Evolutionary conservation across 2,329 filamentous ascomycete genomes (phyloP).

Genomic region (Madurella fahalii): DNA sequence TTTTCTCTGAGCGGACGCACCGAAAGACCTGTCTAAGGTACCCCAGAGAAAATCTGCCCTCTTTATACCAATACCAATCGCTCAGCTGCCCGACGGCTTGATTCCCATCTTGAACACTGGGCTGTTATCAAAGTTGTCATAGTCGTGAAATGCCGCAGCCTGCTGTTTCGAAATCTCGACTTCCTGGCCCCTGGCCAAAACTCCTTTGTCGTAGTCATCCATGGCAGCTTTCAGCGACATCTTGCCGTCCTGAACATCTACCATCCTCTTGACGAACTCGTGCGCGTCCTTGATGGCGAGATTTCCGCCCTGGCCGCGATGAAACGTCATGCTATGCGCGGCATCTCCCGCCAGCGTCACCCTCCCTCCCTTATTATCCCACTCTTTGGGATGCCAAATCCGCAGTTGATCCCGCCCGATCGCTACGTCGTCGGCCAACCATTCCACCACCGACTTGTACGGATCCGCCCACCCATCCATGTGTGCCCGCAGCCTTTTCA

Average conservation of each 20-base stretch:
- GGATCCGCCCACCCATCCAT: conserved; percentile 18
- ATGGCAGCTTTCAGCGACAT: conserved; percentile 9
- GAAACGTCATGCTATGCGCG: conserved; percentile 27
- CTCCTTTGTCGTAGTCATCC: conserved; percentile 10
- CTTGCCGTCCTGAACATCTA: conserved; percentile 5
- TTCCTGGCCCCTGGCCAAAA: conserved; percentile 14
- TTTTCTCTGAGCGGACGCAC: no score
- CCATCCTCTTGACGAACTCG: conserved; percentile 14
- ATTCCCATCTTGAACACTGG: conserved; percentile 17
- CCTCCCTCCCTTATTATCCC: conserved; percentile 17
- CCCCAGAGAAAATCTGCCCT: background rate
- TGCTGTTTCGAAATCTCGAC: conserved; percentile 14
- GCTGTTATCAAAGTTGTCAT: conserved; percentile 16
- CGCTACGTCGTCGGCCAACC: conserved; percentile 10
- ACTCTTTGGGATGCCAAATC: conserved; percentile 16
- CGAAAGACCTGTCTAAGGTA: no score
- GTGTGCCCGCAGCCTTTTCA: conserved; percentile 8
- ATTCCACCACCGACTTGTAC: conserved; percentile 15
- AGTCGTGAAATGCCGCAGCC: conserved; percentile 15
- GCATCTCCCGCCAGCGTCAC: conserved; percentile 27
- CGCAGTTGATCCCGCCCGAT: conserved; percentile 10
- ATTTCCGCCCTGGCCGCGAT: conserved; percentile 25
- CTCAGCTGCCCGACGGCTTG: conserved; percentile 3
- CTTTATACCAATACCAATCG: background rate
- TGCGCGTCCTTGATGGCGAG: conserved; percentile 25